phyloP scores from a whole-genome alignment of 208 protist genomes.

The Trypanosoma conorhini region DNA sequence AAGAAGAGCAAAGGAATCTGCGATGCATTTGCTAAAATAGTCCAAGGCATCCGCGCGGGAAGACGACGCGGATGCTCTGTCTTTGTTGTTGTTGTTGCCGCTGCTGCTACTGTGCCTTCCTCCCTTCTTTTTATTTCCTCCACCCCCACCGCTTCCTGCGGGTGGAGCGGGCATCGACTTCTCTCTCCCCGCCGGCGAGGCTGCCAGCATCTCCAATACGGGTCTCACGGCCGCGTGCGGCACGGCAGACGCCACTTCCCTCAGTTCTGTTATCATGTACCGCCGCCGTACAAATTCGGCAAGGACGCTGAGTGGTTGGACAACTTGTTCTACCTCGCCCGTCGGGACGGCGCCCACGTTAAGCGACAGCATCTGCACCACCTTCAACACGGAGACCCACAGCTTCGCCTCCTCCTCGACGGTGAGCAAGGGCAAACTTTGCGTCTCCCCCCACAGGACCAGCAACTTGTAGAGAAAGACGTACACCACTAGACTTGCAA shows the following conservation, averaged over 20 bases:
- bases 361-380: constrained; percentile 12
- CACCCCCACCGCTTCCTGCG: not conserved
- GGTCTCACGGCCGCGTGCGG: not conserved
- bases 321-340: constrained; percentile 19
- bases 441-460: not conserved
- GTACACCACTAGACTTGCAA: constrained; percentile 33
- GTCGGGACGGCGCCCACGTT: not conserved
- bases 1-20: constrained; percentile 8
- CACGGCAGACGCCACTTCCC: not conserved
- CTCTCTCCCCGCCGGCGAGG: not conserved
- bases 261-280: constrained; percentile 11
- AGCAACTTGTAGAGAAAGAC: constrained; percentile 32
- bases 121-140: constrained; percentile 3
- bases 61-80: not conserved
- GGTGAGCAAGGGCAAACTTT: constrained; percentile 1
- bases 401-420: constrained; percentile 24
- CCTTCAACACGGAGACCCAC: constrained; percentile 10
- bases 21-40: constrained; percentile 9
- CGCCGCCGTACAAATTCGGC: constrained; percentile 9
- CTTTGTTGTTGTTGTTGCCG: not conserved
- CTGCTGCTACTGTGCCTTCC: not conserved
- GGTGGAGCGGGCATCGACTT: not conserved
- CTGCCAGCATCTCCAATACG: constrained; percentile 12
- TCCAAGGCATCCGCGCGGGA: not conserved
- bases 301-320: constrained; percentile 18